Evolutionary conservation across 2,329 filamentous ascomycete genomes (phyloP), one percentile per base, ranked within the genome.

Genomic region (Fusarium phyllophilum): DNA sequence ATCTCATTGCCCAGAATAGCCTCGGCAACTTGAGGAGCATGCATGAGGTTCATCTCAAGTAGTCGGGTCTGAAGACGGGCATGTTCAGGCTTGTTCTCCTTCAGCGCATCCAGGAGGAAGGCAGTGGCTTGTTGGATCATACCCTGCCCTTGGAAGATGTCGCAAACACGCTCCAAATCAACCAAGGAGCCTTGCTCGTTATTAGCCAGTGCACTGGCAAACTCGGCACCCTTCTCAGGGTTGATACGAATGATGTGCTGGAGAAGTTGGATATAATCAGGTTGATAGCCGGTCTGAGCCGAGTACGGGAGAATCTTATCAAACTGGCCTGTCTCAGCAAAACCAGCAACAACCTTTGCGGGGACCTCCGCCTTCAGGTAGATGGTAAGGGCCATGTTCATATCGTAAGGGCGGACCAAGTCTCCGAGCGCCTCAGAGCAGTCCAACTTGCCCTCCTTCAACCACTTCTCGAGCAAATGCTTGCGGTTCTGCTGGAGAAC

Each of bases 71-170:
- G 96, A 44, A 99, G 88, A 76, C 96, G 92, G 44, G 92, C 96
- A 81, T 99, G 95, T 83, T 99, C 96, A 2, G 95, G 95, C 78
- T 92, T 93, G 85, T 99, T 98, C 77, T 96, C 94, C 83, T 97
- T 96, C 39, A 99, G 89, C 6, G 95, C 96, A 84, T 99, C 96
- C 33, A 99, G 89, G 58, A 99, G 86, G 89, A 99, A 99, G n/a
- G 96, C 95, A 6, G 97, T 99, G 13, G 96, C 96, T 83, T 97
- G 95, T 82, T 98, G 97, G 56, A 98, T 90, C 95, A 98, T 96
- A 79, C 95, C 95, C 83, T 99, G 96, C 15, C 95, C 95, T 84
- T 98, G 93, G 91, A 99, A 99, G 68, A 99, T 95, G 82, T 99
- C 96, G 55, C 98, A 94, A 31, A 98, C 95, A 52, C 96, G 94